Base-by-base conservation (phyloP, 805 yeast genomes). In the Kazachstania taianensis region DNA sequence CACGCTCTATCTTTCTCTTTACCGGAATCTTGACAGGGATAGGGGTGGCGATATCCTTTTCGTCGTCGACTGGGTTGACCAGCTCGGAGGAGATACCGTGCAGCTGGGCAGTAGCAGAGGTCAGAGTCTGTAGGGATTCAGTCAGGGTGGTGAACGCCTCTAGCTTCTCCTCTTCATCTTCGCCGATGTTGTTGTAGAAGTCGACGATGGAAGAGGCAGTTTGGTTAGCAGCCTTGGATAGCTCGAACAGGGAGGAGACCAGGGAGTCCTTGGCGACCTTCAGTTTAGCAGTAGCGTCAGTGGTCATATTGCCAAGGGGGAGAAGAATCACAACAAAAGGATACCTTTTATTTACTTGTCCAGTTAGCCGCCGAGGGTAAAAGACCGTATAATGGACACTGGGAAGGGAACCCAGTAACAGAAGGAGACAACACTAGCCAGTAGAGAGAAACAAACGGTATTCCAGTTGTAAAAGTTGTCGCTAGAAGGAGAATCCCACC, bases 211-310 rank as follows among this genome's bases (percentile, higher is more conserved):
- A 89, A 22, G 75, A 61, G 20, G 94, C 84, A 36, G 89, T 84
- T 39, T 81, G 87, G 44, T 72, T 75, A 25, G 95, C 89, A n/a
- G 94, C 85, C 52, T 78, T 83, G 30, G 92, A 76, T 37, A 86
- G 72, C 54, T 81, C 87, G 50, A 78, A 81, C 41, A 86, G 70
- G 1, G 94, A 75, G 28, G 92, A 72, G 39, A 86, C 86, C 25
- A 81, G 72, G 18, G 66, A 49, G 36, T 62, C 64, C 53, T 61
- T 62, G 30, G 64, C 62, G 25, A 48, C 40, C 39, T 53, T 61
- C 24, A 61, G 46, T 39, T 60, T 62, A 20, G 47, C 39, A 33
- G 59, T 44, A 30, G 60, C 57, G 32, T 55, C 59, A n/a, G 51
- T 38, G 14, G 53, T 52, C 57, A 53, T 52, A 18, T 25, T 33